Evolutionary conservation across 306 rosid genomes (phyloP).

Genomic region (Arachis hypogaea): DNA sequence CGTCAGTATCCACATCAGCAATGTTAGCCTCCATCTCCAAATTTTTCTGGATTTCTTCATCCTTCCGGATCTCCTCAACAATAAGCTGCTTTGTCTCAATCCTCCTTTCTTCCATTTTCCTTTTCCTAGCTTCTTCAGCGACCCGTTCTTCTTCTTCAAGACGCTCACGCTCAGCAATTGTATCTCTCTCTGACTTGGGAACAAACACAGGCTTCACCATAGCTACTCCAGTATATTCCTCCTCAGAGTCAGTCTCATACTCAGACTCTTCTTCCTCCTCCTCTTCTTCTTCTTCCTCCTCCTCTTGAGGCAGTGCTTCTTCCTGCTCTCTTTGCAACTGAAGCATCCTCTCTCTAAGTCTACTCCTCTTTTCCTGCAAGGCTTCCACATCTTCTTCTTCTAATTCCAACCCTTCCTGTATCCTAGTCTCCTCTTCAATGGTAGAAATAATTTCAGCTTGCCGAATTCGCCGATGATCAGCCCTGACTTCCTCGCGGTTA

Average conservation of each 20-base stretch:
- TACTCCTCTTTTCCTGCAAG: conserved; percentile 76
- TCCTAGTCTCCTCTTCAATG: conserved; percentile 84
- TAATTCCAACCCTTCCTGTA: conserved; percentile 84
- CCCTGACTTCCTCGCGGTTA: conserved; percentile 88
- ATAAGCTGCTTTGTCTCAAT: conserved; percentile 85
- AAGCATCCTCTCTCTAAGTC: conserved; percentile 70
- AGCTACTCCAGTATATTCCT: conserved; percentile 77
- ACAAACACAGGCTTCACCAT: conserved; percentile 97
- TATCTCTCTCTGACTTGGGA: conserved; percentile 92
- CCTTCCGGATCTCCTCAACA: conserved; percentile 94
- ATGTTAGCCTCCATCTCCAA: conserved; percentile 83
- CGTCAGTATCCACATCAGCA: conserved; percentile 97
- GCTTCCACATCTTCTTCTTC: conserved; percentile 83
- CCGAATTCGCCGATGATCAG: conserved; percentile 88
- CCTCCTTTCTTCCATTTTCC: conserved; percentile 82
- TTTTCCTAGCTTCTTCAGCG: conserved; percentile 71
- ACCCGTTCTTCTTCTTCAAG: conserved; percentile 89
- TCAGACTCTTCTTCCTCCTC: conserved; percentile 88
- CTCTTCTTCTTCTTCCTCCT: conserved; percentile 70
- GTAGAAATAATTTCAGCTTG: conserved; percentile 94
- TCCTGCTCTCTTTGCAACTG: conserved; percentile 76
- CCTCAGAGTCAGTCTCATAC: conserved; percentile 94
- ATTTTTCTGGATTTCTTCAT: conserved; percentile 82
- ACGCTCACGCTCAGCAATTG: conserved; percentile 91
- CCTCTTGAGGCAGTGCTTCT: conserved; percentile 74